phyloP scores from a whole-genome alignment of 2,329 filamentous ascomycete species.

The Lasiodiplodia hormozganensis region DNA sequence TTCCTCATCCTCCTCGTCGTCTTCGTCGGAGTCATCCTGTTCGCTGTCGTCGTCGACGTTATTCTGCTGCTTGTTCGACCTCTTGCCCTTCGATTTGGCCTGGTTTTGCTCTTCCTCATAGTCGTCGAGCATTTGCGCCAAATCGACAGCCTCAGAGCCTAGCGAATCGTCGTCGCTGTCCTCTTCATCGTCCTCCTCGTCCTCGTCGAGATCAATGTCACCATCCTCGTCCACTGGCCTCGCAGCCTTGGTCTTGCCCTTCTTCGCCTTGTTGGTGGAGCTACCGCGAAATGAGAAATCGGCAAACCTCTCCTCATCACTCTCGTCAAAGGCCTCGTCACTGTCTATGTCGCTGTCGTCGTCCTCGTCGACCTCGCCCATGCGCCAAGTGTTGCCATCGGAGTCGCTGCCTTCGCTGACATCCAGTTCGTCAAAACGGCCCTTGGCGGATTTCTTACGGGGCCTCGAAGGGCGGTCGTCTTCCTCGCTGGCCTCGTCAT shows the following conservation, averaged over 20 bases:
- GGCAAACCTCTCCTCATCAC: conserved; percentile 84
- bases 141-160: conserved; percentile 68
- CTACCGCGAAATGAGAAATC: conserved; percentile 74
- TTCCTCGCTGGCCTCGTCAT: conserved; percentile 55
- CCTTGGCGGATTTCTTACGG: conserved; percentile 41
- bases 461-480: conserved; percentile 40
- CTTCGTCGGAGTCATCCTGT: conserved; percentile 60
- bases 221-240: conserved; percentile 36
- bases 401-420: conserved; percentile 81
- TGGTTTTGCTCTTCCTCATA: conserved; percentile 44
- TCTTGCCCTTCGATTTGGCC: conserved; percentile 37
- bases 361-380: conserved; percentile 73
- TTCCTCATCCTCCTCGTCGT: conserved; percentile 51
- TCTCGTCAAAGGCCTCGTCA: conserved; percentile 86
- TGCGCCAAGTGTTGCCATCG: conserved; percentile 83
- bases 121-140: conserved; percentile 66
- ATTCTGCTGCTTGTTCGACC: conserved; percentile 37
- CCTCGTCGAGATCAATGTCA: conserved; percentile 59
- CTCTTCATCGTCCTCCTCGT: conserved; percentile 51
- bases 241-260: conserved; percentile 44
- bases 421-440: conserved; percentile 50
- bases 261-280: conserved; percentile 58
- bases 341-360: conserved; percentile 74
- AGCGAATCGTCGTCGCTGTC: conserved; percentile 66
- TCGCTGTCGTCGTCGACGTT: conserved; percentile 55